A percentile compares a stretch with the other conserved stretches of the same genome.
Conservation (phyloP, 148 eudicot species). For the Salicornia ramosissima region DNA sequence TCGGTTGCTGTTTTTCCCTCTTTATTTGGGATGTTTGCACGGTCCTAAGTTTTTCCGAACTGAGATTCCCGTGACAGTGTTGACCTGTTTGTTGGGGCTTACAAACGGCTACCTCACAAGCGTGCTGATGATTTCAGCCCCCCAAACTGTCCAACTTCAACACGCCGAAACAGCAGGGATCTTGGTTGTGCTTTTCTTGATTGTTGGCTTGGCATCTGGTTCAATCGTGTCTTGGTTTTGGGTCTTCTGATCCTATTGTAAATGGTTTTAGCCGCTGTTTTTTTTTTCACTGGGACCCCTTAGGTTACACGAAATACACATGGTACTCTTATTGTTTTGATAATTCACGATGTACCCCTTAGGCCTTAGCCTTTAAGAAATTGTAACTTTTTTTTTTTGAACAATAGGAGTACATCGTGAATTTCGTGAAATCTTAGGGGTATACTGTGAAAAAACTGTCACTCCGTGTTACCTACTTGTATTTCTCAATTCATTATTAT, state of each 20-base stretch:
- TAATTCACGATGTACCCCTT: too few species aligned
- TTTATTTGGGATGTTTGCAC: slow-evolving; percentile 71
- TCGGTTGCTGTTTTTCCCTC: slow-evolving; percentile 68
- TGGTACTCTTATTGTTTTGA: too few species aligned
- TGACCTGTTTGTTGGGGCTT: slow-evolving; percentile 84
- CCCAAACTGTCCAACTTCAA: slow-evolving; percentile 65
- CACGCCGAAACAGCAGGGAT: slow-evolving; percentile 76
- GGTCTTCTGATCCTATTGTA: slow-evolving; percentile 46
- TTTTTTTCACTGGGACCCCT: too few species aligned
- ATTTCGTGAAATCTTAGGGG: too few species aligned
- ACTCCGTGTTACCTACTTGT: not conserved
- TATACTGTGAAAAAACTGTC: too few species aligned
- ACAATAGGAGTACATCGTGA: too few species aligned
- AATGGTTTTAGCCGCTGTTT: not conserved
- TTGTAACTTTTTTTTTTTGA: too few species aligned
- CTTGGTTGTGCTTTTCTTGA: slow-evolving; percentile 66
- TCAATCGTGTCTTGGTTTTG: slow-evolving; percentile 90
- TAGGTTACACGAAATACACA: too few species aligned
- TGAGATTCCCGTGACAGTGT: slow-evolving; percentile 68
- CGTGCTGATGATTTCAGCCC: slow-evolving; percentile 70
- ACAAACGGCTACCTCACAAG: slow-evolving; percentile 90
- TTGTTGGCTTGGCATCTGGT: slow-evolving; percentile 75
- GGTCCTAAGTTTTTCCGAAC: slow-evolving; percentile 76
- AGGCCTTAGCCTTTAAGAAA: too few species aligned
- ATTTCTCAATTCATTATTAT: not conserved